phyloP scores from a whole-genome alignment of 1,284 basidiomycete genomes.

The Irpex sp. region DNA sequence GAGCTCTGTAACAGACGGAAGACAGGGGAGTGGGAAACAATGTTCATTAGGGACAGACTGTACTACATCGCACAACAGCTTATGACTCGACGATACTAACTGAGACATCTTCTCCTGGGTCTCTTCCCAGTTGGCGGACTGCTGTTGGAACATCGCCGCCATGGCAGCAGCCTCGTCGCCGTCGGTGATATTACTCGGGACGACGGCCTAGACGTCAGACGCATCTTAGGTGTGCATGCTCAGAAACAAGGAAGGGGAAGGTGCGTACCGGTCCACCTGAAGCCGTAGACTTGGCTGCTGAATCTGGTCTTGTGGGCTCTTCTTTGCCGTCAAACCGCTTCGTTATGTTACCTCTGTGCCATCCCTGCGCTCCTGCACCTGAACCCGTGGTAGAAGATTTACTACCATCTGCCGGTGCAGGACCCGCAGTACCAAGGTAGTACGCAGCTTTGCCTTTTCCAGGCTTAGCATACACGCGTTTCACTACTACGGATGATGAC shows the following conservation, averaged over 20 bases:
- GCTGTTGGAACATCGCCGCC: constrained; percentile 93
- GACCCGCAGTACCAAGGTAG: constrained; percentile 68
- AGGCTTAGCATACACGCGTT: constrained; percentile 84
- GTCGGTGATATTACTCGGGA: constrained; percentile 43
- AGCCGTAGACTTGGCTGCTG: constrained; percentile 7
- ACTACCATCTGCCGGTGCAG: constrained; percentile 29
- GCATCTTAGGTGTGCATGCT: constrained; percentile 12
- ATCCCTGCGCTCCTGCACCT: constrained; percentile 30
- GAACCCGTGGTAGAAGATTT: constrained; percentile 21
- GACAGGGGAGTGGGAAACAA: constrained; percentile 35
- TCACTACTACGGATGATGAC: constrained; percentile 91
- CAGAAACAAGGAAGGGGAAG: not conserved
- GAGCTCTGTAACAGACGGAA: constrained; percentile 46
- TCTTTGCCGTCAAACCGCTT: constrained; percentile 90
- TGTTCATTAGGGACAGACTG: constrained; percentile 56
- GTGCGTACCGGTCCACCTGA: constrained; percentile 22
- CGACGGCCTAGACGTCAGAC: constrained; percentile 23
- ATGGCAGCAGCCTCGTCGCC: constrained; percentile 85
- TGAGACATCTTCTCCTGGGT: constrained; percentile 96
- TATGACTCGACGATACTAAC: constrained; percentile 60
- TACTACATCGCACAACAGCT: constrained; percentile 60
- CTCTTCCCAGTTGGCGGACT: constrained; percentile 92
- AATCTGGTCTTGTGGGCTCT: constrained; percentile 29
- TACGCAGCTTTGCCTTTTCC: constrained; percentile 92
- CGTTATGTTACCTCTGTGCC: constrained; percentile 73